Conservation (phyloP, 768 basidiomycete genomes). For the Pisolithus sp. region DNA sequence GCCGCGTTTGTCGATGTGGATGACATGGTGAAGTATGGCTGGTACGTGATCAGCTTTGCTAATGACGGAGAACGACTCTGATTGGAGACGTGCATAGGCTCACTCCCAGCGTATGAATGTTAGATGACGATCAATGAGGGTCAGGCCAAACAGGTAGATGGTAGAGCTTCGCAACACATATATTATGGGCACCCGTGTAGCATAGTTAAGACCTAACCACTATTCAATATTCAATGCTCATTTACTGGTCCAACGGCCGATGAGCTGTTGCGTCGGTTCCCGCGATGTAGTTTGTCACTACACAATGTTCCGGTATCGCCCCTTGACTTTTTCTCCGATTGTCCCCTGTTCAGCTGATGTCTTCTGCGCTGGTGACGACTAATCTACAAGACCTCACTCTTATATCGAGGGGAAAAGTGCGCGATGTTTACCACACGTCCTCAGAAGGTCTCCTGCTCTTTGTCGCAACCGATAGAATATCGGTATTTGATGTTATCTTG, state of each 20-base stretch:
- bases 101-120: conserved; percentile 38
- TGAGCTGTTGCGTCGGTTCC: neutral
- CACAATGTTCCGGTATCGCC: too few relatives aligned
- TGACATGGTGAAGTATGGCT: conserved; percentile 80
- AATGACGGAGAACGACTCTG: conserved; percentile 3
- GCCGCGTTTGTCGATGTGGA: conserved; percentile 77
- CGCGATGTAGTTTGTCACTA: too few relatives aligned
- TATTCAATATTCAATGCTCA: too few relatives aligned
- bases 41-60: conserved; percentile 41
- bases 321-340: too few relatives aligned
- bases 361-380: conserved; percentile 43
- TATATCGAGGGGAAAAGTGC: conserved; percentile 88
- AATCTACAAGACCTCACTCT: conserved; percentile 58
- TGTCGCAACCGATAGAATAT: conserved; percentile 92
- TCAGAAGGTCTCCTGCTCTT: conserved; percentile 75
- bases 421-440: conserved; percentile 84
- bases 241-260: too few relatives aligned
- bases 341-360: conserved; percentile 10
- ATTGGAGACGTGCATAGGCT: conserved; percentile 34
- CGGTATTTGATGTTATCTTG: conserved; percentile 93
- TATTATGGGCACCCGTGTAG: too few relatives aligned
- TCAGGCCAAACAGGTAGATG: too few relatives aligned
- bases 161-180: too few relatives aligned
- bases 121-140: neutral
- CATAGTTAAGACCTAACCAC: too few relatives aligned